Evolutionary conservation across 2,329 filamentous ascomycete species (phyloP).

Genomic region (Cladophialophora psammophila): DNA sequence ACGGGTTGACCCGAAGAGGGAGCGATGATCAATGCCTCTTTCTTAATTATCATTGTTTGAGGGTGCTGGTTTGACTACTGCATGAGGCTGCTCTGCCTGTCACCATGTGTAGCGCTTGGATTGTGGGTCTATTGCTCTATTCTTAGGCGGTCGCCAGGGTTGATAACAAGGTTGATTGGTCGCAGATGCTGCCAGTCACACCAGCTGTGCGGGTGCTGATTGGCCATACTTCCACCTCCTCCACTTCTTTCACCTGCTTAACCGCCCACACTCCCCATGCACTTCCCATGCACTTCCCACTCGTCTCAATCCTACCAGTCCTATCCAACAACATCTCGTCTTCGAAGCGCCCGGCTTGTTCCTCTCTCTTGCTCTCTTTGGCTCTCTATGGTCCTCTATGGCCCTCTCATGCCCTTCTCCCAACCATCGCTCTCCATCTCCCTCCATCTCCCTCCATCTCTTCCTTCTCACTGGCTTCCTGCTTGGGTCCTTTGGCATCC

Average conservation of each 20-base stretch:
- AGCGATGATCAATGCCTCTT: background rate
- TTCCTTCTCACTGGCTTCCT: conserved; percentile 23
- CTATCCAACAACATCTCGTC: background rate
- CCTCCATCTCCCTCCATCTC: conserved; percentile 4
- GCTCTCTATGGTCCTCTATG: too few relatives aligned
- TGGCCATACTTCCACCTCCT: too few relatives aligned
- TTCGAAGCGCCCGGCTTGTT: conserved; percentile 32
- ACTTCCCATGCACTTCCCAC: background rate
- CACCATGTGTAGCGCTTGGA: conserved; percentile 11
- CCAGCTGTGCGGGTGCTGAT: too few relatives aligned
- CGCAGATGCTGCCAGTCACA: too few relatives aligned
- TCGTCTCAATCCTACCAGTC: background rate
- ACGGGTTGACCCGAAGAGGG: too few relatives aligned
- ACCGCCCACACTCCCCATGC: conserved; percentile 12
- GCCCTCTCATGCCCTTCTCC: too few relatives aligned
- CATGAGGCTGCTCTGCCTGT: background rate
- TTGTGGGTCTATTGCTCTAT: background rate
- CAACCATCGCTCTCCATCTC: too few relatives aligned
- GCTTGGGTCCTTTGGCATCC: conserved; percentile 18
- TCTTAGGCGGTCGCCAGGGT: too few relatives aligned
- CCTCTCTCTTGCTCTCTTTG: background rate
- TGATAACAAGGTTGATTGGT: background rate
- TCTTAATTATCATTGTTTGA: too few relatives aligned
- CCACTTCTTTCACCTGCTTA: conserved; percentile 12
- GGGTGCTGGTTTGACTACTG: background rate